Percentiles rank a stretch among this genome's conserved stretches.
Evolutionary conservation across 2,329 filamentous ascomycete genomes (phyloP).

Genomic region (Hypoxylon sp.): DNA sequence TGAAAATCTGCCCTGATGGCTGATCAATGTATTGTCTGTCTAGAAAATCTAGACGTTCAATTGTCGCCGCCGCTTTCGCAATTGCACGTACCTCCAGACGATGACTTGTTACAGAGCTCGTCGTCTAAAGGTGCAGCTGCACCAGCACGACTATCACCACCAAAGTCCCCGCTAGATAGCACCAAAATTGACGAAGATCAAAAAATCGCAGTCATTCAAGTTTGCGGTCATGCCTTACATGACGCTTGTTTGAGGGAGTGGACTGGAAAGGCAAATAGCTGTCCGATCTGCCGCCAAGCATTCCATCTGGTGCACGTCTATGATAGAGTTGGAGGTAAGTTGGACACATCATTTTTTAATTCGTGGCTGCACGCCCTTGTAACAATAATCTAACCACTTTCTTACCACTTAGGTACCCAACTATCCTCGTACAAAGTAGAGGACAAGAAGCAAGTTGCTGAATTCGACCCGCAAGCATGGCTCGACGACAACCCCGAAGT

Average conservation of each 20-base stretch:
- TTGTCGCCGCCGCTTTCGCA: constrained; percentile 45
- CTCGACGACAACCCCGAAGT: constrained; percentile 79
- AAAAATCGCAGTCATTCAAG: constrained; percentile 71
- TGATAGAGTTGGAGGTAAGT: constrained; percentile 82
- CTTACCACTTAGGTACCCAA: constrained; percentile 62
- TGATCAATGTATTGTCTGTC: constrained; percentile 79
- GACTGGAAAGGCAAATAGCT: constrained; percentile 97
- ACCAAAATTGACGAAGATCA: constrained; percentile 54
- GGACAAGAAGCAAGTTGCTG: constrained; percentile 89
- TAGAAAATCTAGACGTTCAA: constrained; percentile 67
- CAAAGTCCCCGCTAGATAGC: constrained; percentile 48
- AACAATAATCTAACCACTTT: constrained; percentile 42
- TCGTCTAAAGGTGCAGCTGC: constrained; percentile 31
- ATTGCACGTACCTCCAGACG: constrained; percentile 42
- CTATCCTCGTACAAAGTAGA: constrained; percentile 75
- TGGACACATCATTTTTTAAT: constrained; percentile 19
- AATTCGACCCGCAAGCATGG: constrained; percentile 84
- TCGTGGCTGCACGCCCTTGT: constrained; percentile 4
- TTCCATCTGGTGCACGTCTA: constrained; percentile 93
- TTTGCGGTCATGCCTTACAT: constrained; percentile 93
- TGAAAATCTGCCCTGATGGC: constrained; percentile 60
- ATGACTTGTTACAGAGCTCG: constrained; percentile 34
- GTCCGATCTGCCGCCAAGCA: constrained; percentile 91
- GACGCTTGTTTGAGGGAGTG: constrained; percentile 93
- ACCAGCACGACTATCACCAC: constrained; percentile 42